Evolutionary conservation across 768 basidiomycete genomes (phyloP).

Genomic region (Boletus rubroflammeus): DNA sequence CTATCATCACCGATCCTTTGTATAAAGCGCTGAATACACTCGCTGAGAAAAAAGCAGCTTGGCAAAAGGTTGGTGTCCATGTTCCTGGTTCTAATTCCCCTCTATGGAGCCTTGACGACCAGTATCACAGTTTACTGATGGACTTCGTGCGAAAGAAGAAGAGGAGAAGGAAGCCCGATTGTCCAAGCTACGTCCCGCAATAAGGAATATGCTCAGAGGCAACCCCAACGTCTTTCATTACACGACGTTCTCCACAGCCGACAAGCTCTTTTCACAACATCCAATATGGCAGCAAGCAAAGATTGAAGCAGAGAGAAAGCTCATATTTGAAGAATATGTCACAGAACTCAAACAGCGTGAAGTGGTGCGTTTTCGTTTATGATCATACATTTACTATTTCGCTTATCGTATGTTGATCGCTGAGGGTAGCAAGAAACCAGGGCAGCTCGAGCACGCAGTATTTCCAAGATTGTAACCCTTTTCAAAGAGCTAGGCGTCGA

Average conservation of each 20-base stretch:
- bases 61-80: constrained; percentile 72
- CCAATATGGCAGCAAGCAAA: constrained; percentile 89
- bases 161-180: constrained; percentile 84
- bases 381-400: neutral
- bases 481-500: constrained; percentile 89
- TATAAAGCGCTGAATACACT: constrained; percentile 93
- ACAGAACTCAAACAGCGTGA: constrained; percentile 82
- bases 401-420: constrained; percentile 6
- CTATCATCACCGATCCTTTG: constrained; percentile 95
- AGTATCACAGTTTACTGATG: constrained; percentile 58
- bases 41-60: constrained; percentile 91
- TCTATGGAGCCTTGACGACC: constrained; percentile 7
- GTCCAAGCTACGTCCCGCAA: constrained; percentile 79
- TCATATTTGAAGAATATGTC: constrained; percentile 92
- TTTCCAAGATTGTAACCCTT: constrained; percentile 76
- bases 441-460: constrained; percentile 71
- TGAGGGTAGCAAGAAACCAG: constrained; percentile 68
- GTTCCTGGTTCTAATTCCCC: neutral
- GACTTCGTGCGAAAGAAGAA: constrained; percentile 74
- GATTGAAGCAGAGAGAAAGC: constrained; percentile 78
- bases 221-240: constrained; percentile 90
- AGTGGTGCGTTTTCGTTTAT: constrained; percentile 54
- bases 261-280: constrained; percentile 80
- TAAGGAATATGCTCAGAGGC: constrained; percentile 82
- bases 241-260: constrained; percentile 86